These are phyloP conservation scores for Monosporascus sp. DNA, from an alignment of 2,329 filamentous ascomycete genomes.

Conservation along the genomic window DNA sequence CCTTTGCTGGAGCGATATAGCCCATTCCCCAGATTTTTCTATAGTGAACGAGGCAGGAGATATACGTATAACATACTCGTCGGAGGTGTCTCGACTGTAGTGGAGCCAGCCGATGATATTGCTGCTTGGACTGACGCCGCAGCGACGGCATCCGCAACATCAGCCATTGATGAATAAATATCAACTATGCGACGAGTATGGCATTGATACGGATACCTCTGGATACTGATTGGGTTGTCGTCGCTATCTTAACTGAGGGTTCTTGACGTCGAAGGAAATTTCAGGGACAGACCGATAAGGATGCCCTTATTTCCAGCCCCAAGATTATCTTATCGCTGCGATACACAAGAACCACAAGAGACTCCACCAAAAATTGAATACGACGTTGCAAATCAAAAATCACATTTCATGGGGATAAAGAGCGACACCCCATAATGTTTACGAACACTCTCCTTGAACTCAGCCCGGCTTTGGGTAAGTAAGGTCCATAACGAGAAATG, in stretches of 20 bases:
- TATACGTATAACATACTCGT: conserved; percentile 13
- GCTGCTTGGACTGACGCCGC: conserved; percentile 18
- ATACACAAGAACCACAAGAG: conserved; percentile 2
- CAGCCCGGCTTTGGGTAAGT: too few species aligned
- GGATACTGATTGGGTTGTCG: neutral
- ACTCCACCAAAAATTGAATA: neutral
- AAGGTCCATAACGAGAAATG: too few species aligned
- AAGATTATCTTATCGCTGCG: conserved; percentile 1
- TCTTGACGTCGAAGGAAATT: conserved; percentile 1
- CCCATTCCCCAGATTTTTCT: neutral
- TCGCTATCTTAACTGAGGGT: neutral
- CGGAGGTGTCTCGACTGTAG: conserved; percentile 10
- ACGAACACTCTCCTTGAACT: too few species aligned
- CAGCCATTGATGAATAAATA: conserved; percentile 20
- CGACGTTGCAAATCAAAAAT: neutral
- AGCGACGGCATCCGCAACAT: conserved; percentile 26
- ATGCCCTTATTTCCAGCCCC: conserved; percentile 14
- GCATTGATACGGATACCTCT: conserved; percentile 2
- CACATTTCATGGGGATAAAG: neutral
- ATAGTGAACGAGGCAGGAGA: neutral
- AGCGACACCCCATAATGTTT: too few species aligned
- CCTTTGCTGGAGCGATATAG: neutral
- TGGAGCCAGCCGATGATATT: conserved; percentile 9
- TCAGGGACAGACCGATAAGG: neutral
- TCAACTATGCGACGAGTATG: conserved; percentile 6